Conservation (phyloP, 1,284 basidiomycete species). For the Coriolopsis trogii region DNA sequence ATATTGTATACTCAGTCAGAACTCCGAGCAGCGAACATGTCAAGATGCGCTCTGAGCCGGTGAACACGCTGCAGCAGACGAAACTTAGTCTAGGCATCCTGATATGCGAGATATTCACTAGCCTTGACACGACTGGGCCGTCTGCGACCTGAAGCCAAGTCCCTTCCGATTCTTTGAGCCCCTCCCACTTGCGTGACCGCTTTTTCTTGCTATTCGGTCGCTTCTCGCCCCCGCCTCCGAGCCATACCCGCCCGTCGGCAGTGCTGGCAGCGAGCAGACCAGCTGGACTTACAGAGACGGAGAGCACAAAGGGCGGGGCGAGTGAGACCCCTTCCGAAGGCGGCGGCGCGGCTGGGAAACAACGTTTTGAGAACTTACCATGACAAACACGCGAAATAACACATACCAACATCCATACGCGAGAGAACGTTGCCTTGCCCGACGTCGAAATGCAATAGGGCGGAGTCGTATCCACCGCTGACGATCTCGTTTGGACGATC, state of each 20-base stretch:
- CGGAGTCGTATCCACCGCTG: slow-evolving; percentile 75
- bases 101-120: slow-evolving; percentile 30
- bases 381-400: neutral
- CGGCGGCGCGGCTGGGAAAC: slow-evolving; percentile 40
- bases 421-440: slow-evolving; percentile 60
- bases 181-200: slow-evolving; percentile 71
- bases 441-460: slow-evolving; percentile 69
- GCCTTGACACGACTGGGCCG: slow-evolving; percentile 74
- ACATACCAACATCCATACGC: slow-evolving; percentile 58
- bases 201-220: slow-evolving; percentile 45
- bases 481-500: slow-evolving; percentile 69
- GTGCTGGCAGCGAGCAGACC: slow-evolving; percentile 71
- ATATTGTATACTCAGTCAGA: slow-evolving; percentile 50
- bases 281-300: slow-evolving; percentile 53
- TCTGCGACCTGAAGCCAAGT: slow-evolving; percentile 56
- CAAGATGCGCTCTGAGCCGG: slow-evolving; percentile 45
- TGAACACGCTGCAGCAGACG: slow-evolving; percentile 53
- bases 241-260: slow-evolving; percentile 72
- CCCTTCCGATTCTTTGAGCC: slow-evolving; percentile 54
- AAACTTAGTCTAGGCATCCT: no score
- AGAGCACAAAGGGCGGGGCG: slow-evolving; percentile 74
- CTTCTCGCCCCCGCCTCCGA: slow-evolving; percentile 71
- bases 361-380: neutral
- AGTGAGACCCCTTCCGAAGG: slow-evolving; percentile 53
- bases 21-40: slow-evolving; percentile 64